A percentile compares a stretch with the other conserved stretches of the same genome.
phyloP scores from a whole-genome alignment of 306 rosid genomes.

The Castanopsis chinensis region DNA sequence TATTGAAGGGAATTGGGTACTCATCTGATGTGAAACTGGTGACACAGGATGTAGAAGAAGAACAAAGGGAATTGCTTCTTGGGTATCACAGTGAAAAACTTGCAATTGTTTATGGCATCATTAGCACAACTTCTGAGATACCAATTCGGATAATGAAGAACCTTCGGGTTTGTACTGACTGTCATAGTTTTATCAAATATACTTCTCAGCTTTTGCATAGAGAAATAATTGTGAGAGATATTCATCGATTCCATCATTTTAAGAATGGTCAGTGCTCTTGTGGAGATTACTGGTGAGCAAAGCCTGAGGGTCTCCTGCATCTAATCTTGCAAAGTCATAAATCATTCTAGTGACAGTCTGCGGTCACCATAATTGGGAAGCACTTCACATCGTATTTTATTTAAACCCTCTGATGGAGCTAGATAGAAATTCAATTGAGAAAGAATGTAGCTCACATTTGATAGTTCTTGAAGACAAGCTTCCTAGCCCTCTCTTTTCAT shows the following conservation, averaged over 20 bases:
- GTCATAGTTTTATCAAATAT: constrained; percentile 69
- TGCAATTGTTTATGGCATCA: constrained; percentile 57
- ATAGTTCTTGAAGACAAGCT: neutral
- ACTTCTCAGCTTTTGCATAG: constrained; percentile 66
- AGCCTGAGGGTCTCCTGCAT: neutral
- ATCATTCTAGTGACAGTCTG: neutral
- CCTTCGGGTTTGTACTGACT: constrained; percentile 62
- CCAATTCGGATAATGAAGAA: constrained; percentile 77
- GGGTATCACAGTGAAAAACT: constrained; percentile 81
- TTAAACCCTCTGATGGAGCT: neutral
- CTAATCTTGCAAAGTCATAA: constrained; percentile 6
- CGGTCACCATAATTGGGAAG: constrained; percentile 19
- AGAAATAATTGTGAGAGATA: constrained; percentile 67
- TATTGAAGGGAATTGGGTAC: constrained; percentile 73
- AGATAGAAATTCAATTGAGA: neutral
- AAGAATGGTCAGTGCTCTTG: constrained; percentile 67
- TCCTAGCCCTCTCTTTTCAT: constrained; percentile 1
- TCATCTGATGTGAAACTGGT: constrained; percentile 45
- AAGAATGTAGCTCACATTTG: neutral
- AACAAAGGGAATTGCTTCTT: constrained; percentile 64
- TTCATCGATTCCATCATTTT: constrained; percentile 68
- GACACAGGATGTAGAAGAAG: constrained; percentile 79
- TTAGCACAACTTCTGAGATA: constrained; percentile 34
- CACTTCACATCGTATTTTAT: neutral
- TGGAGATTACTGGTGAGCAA: constrained; percentile 73